Conservation (phyloP, 2,329 filamentous ascomycete species). For the Sclerotinia subarctica region DNA sequence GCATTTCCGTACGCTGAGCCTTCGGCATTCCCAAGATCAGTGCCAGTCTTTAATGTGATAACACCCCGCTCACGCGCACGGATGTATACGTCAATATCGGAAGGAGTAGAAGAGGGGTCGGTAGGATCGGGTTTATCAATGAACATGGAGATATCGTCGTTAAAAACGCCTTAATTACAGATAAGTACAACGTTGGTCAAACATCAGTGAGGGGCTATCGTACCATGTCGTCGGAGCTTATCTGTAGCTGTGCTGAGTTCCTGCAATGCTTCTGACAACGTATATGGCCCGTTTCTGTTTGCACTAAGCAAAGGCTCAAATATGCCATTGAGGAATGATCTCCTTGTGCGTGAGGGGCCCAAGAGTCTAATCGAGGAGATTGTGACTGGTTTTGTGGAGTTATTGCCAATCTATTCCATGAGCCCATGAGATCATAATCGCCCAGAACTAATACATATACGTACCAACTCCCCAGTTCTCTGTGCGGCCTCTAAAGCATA, state of each 20-base stretch:
- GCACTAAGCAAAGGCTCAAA: slow-evolving; percentile 73
- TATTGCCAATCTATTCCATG: slow-evolving; percentile 63
- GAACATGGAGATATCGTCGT: slow-evolving; percentile 76
- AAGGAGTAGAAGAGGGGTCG: slow-evolving; percentile 66
- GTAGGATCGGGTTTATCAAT: slow-evolving; percentile 71
- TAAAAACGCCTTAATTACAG: slow-evolving; percentile 72
- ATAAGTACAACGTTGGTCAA: slow-evolving; percentile 2
- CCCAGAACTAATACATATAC: slow-evolving; percentile 24
- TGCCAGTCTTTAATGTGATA: slow-evolving; percentile 88
- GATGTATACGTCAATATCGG: slow-evolving; percentile 78
- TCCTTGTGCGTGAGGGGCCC: slow-evolving; percentile 78
- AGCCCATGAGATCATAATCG: slow-evolving; percentile 3
- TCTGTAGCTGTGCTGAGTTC: slow-evolving; percentile 68
- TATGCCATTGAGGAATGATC: slow-evolving; percentile 76
- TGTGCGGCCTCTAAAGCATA: slow-evolving; percentile 40
- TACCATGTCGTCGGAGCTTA: slow-evolving; percentile 80
- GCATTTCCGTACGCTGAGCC: slow-evolving; percentile 89
- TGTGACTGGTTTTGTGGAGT: slow-evolving; percentile 82
- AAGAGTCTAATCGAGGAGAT: slow-evolving; percentile 83
- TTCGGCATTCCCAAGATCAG: slow-evolving; percentile 89
- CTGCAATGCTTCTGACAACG: slow-evolving; percentile 72
- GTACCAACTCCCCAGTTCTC: slow-evolving; percentile 63
- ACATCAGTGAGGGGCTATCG: slow-evolving; percentile 27
- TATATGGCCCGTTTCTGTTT: slow-evolving; percentile 65
- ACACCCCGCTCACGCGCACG: slow-evolving; percentile 75